phyloP scores from a whole-genome alignment of 768 basidiomycete species.

The Tremella yokohamensis region DNA sequence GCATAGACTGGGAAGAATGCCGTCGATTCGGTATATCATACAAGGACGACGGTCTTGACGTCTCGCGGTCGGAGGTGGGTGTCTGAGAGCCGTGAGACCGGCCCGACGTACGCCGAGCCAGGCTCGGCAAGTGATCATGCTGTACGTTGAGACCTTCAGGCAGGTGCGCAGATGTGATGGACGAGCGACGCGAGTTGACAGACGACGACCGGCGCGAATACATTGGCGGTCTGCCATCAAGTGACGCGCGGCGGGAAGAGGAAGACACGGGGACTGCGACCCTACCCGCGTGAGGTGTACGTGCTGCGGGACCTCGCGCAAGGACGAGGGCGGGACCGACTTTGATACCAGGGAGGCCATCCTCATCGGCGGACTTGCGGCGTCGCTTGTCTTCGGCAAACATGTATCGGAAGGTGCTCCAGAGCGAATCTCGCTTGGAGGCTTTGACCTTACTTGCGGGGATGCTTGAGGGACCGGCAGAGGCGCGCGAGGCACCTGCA shows the following conservation, averaged over 20 bases:
- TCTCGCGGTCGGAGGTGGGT: slow-evolving; percentile 71
- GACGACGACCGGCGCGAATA: slow-evolving; percentile 86
- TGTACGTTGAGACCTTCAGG: slow-evolving; percentile 56
- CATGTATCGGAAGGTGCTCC: slow-evolving; percentile 83
- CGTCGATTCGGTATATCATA: slow-evolving; percentile 56
- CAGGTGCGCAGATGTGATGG: slow-evolving; percentile 54
- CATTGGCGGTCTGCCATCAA: slow-evolving; percentile 62
- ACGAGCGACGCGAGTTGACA: slow-evolving; percentile 77
- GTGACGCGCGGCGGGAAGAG: slow-evolving; percentile 35
- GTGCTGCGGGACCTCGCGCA: slow-evolving; percentile 29
- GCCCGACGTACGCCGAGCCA: slow-evolving; percentile 55
- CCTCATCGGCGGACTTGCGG: slow-evolving; percentile 57
- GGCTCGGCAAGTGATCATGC: slow-evolving; percentile 53
- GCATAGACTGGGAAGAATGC: slow-evolving; percentile 65
- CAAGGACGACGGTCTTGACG: slow-evolving; percentile 77
- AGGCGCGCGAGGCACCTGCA: too few relatives aligned
- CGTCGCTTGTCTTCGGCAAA: slow-evolving; percentile 81
- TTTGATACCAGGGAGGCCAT: slow-evolving; percentile 11
- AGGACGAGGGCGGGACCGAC: slow-evolving; percentile 28
- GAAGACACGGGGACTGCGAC: slow-evolving; percentile 19
- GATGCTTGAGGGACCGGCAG: too few relatives aligned
- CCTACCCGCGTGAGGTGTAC: slow-evolving; percentile 32
- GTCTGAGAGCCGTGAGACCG: slow-evolving; percentile 74
- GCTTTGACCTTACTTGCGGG: slow-evolving; percentile 21
- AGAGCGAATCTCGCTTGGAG: slow-evolving; percentile 71